Conservation (phyloP, 768 basidiomycete species). For the Tricholoma matsutake region DNA sequence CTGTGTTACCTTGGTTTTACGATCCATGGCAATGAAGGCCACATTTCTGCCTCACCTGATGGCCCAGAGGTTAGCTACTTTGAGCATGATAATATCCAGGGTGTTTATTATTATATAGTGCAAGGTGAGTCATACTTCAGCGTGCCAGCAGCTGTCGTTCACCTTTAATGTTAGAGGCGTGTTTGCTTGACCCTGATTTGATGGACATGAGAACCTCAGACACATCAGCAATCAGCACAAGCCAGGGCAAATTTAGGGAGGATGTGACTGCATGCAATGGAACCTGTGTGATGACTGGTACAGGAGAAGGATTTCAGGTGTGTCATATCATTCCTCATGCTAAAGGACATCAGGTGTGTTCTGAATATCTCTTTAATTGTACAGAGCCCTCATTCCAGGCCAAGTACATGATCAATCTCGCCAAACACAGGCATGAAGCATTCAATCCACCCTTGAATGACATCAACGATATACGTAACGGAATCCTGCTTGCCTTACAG, state of each 20-base stretch:
- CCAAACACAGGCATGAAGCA: constrained; percentile 14
- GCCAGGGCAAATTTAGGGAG: not conserved
- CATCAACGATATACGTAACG: constrained; percentile 20
- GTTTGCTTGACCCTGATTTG: constrained; percentile 16
- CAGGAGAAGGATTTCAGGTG: not conserved
- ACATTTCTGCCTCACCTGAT: constrained; percentile 10
- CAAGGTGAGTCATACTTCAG: constrained; percentile 12
- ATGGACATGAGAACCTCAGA: constrained; percentile 14
- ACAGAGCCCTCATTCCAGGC: not conserved
- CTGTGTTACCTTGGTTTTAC: constrained; percentile 16
- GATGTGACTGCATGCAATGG: not conserved
- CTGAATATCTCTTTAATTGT: not conserved
- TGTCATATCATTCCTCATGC: constrained; percentile 1
- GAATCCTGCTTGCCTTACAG: constrained; percentile 6
- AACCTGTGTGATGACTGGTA: constrained; percentile 3
- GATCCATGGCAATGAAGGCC: constrained; percentile 14
- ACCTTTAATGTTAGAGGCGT: constrained; percentile 11
- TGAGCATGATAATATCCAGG: constrained; percentile 10
- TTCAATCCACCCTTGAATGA: constrained; percentile 16
- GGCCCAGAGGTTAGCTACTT: constrained; percentile 13
- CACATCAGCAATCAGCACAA: constrained; percentile 7
- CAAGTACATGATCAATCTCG: constrained; percentile 16
- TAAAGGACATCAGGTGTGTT: constrained; percentile 2
- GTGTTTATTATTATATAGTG: constrained; percentile 16
- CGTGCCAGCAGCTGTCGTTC: constrained; percentile 6